Base-by-base conservation (phyloP, 2,329 filamentous ascomycete species). In the Chrysoporthe deuterocubensis region DNA sequence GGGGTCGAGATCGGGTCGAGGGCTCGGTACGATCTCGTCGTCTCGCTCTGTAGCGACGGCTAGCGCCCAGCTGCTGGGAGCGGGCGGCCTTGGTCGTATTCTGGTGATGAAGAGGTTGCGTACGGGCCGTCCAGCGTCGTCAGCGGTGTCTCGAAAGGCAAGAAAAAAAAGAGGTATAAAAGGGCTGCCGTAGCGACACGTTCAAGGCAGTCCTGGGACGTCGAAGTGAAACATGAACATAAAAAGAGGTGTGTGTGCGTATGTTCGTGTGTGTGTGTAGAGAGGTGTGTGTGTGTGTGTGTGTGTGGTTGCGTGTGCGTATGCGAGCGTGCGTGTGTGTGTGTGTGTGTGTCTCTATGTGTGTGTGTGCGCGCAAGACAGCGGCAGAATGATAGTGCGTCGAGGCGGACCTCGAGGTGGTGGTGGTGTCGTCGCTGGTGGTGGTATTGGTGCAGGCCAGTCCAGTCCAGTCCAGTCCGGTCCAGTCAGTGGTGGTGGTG, bases 71-170 rank as follows among this genome's bases (percentile, higher is more conserved):
- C 57, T 62, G 64, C 64, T 67, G 67, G 9, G 11, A 34, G 1
- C 32, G 16, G 58, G 44, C 18, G 44, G 13, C 50, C 56, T 64
- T 62, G 42, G n/a, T 43, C 26, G 8, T 43, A 11, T 34, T 11
- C 7, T 32, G 50, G 54, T 57, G 32, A 40, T 26, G 26, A 26
- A 26, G 14, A 62, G 65, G 66, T 58, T 42, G 52, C 56, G 56
- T 64, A 54, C 65, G 65, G 44, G 59, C 63, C 67, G 67, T 69
- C 67, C 67, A 69, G 65, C 67, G 67, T 64, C 64, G 64, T 66
- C 66, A 52, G 60, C 48, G 59, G 61, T 60, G 64, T 63, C 60
- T 52, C 42, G 46, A 59, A 50, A 52, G 50, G 62, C 37, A 32
- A 54, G 57, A 50, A 26, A 26, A 26, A 26, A 26, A 26, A 56